A percentile compares a stretch with the other conserved stretches of the same genome.
Conservation (phyloP, 257 asterid genomes). For the Salvia rosmarinus region DNA sequence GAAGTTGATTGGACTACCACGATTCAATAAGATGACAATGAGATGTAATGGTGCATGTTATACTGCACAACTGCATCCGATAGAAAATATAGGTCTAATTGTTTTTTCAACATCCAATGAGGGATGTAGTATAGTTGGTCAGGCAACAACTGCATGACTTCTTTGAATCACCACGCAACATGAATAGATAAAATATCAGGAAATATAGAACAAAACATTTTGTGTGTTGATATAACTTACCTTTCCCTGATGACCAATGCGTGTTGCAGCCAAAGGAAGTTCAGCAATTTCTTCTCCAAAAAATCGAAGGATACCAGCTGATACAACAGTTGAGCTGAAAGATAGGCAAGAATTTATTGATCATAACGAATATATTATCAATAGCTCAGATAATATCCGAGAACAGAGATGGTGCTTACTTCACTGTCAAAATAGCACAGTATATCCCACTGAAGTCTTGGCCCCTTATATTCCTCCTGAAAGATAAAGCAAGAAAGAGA, state of each 20-base stretch:
- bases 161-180: neutral
- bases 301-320: conserved; percentile 88
- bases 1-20: neutral
- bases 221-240: conserved; percentile 46
- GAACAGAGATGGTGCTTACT: conserved; percentile 51
- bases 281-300: conserved; percentile 95
- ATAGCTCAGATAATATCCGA: conserved; percentile 3
- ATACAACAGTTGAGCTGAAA: conserved; percentile 90
- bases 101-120: no score
- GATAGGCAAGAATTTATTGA: conserved; percentile 31
- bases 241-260: conserved; percentile 75
- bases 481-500: conserved; percentile 30
- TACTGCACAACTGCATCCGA: no score
- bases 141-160: neutral
- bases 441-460: conserved; percentile 96
- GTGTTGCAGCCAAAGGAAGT: conserved; percentile 95
- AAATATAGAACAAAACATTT: conserved; percentile 15
- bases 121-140: neutral
- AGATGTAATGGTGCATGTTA: no score
- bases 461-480: conserved; percentile 94
- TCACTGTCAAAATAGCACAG: conserved; percentile 87
- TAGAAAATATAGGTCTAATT: no score
- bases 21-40: no score
- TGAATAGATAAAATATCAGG: neutral
- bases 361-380: conserved; percentile 26